These are phyloP conservation scores for Tulasnella sp. DNA, from an alignment of 768 basidiomycete genomes.

Conservation along the genomic window DNA sequence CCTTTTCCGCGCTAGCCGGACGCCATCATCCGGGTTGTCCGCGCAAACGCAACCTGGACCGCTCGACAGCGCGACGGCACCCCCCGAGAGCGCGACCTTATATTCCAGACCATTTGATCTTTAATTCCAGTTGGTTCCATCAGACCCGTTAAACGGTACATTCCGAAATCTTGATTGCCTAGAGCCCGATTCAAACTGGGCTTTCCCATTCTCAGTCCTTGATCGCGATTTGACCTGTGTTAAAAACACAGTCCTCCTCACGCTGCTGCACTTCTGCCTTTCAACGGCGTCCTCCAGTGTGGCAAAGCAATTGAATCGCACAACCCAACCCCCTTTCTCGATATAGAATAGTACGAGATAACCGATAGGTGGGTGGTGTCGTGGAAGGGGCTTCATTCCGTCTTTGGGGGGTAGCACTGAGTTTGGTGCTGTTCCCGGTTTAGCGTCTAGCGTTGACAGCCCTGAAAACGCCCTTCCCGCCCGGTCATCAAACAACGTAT, in stretches of 20 bases:
- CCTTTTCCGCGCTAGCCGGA: not conserved
- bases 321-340: not conserved
- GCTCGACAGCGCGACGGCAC: not conserved
- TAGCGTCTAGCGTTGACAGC: not conserved
- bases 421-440: not conserved
- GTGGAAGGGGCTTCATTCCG: not conserved
- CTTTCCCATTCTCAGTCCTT: not conserved
- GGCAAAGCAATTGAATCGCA: not conserved
- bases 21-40: not conserved
- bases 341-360: slow-evolving; percentile 1
- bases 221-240: slow-evolving; percentile 4
- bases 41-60: slow-evolving; percentile 1
- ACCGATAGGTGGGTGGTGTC: not conserved
- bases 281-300: not conserved
- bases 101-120: not conserved
- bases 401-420: not conserved
- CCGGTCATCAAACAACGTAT: not conserved
- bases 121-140: not conserved
- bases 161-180: slow-evolving; percentile 10
- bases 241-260: not conserved
- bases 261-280: not conserved
- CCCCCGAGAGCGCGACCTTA: not conserved
- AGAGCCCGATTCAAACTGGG: not conserved
- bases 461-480: not conserved
- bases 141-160: not conserved